Evolutionary conservation across 176 grass and related monocot genomes (phyloP).

Genomic region (Bothriochloa decipiens): DNA sequence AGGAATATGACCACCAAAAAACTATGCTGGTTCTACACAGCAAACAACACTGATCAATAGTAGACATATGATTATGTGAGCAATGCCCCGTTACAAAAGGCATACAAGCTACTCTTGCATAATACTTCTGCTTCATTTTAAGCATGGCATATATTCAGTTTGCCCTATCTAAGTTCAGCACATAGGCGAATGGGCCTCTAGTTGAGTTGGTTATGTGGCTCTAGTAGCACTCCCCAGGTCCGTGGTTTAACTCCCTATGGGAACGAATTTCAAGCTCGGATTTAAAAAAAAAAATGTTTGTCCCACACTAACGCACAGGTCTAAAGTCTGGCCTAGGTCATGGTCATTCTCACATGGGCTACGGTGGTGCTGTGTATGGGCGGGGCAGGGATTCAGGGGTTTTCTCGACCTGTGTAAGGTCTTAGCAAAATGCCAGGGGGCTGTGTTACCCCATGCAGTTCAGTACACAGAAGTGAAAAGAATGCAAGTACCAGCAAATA

Average conservation of each 20-base stretch:
- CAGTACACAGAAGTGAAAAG: not conserved
- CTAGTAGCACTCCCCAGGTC: not conserved
- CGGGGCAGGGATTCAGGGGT: not conserved
- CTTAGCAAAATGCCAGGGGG: not conserved
- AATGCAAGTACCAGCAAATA: constrained; percentile 6
- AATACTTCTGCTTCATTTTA: not conserved
- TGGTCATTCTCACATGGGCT: not conserved
- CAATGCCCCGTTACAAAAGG: not conserved
- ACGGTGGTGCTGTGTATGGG: not conserved
- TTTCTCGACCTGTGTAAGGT: not conserved
- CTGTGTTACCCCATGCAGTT: not conserved
- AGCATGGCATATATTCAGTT: not conserved
- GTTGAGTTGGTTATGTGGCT: not conserved
- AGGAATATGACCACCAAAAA: not conserved
- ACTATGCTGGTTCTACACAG: not conserved
- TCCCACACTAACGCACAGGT: not conserved
- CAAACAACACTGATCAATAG: constrained; percentile 8
- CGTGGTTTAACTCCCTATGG: not conserved
- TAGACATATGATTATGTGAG: not conserved
- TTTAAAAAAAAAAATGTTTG: not conserved
- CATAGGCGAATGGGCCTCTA: not conserved
- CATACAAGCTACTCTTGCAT: not conserved
- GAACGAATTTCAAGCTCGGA: not conserved
- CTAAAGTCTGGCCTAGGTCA: not conserved
- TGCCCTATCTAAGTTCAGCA: not conserved